phyloP scores from a whole-genome alignment of 2,329 filamentous ascomycete genomes.

The Talaromyces sp. region DNA sequence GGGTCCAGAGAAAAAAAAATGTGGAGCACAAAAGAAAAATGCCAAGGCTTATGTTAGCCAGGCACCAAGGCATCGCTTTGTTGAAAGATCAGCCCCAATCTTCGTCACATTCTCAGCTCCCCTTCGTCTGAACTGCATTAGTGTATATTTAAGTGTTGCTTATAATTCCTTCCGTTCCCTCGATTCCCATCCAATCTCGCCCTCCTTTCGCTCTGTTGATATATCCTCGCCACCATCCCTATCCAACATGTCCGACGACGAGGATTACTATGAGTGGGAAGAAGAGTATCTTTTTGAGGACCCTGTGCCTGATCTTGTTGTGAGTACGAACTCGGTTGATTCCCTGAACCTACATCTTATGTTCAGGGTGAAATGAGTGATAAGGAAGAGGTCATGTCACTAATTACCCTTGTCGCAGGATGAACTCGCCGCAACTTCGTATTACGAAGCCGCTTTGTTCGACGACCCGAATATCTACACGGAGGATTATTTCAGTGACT shows the following conservation, averaged over 20 bases:
- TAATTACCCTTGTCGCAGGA: conserved; percentile 33
- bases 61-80: conserved; percentile 3
- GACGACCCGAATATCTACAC: conserved; percentile 44
- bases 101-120: conserved; percentile 13
- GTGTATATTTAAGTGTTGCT: not conserved
- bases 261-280: conserved; percentile 41
- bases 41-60: conserved; percentile 31
- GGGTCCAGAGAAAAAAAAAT: conserved; percentile 8
- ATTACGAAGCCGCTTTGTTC: conserved; percentile 43
- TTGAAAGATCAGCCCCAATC: conserved; percentile 18
- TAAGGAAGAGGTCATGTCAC: not conserved
- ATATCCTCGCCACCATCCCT: not conserved
- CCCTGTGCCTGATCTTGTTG: conserved; percentile 37
- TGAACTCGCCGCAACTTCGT: conserved; percentile 46
- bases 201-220: conserved; percentile 2
- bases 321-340: conserved; percentile 18
- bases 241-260: conserved; percentile 41
- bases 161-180: not conserved
- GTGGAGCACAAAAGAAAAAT: conserved; percentile 20
- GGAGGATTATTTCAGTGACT: conserved; percentile 47
- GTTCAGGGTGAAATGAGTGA: not conserved
- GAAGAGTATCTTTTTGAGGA: conserved; percentile 41
- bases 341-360: no score
- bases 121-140: conserved; percentile 5
- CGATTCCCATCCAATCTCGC: not conserved